These are phyloP conservation scores for Claviceps capensis DNA, from an alignment of 2,329 filamentous ascomycete genomes.

Conservation along the genomic window DNA sequence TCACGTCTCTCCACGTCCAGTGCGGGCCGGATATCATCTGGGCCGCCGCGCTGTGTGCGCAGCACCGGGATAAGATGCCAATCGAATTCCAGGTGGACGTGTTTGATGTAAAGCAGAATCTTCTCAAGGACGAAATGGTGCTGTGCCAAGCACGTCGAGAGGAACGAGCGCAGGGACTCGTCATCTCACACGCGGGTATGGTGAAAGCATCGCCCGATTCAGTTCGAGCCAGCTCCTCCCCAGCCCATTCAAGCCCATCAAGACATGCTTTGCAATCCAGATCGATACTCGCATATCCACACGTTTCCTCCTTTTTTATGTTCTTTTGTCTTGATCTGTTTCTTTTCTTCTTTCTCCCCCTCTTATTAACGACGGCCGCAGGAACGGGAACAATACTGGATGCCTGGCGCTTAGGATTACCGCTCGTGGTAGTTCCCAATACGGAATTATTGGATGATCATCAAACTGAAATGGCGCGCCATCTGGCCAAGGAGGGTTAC, in stretches of 20 bases:
- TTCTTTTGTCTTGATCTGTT: not conserved
- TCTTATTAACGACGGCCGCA: constrained; percentile 21
- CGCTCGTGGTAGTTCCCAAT: constrained; percentile 86
- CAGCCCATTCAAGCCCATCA: too few relatives aligned
- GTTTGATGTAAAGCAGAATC: constrained; percentile 20
- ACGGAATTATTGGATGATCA: constrained; percentile 73
- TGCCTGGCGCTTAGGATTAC: constrained; percentile 57
- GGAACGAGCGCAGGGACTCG: constrained; percentile 46
- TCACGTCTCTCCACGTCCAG: constrained; percentile 64
- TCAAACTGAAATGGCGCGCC: constrained; percentile 72
- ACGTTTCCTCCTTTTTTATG: too few relatives aligned
- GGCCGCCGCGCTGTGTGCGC: constrained; percentile 14
- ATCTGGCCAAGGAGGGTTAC: constrained; percentile 62
- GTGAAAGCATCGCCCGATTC: not conserved
- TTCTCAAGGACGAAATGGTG: constrained; percentile 35
- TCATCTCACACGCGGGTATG: constrained; percentile 80
- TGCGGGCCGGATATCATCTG: constrained; percentile 54
- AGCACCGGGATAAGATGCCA: constrained; percentile 13
- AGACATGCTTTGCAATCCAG: too few relatives aligned
- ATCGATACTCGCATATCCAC: too few relatives aligned
- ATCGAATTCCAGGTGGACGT: constrained; percentile 14
- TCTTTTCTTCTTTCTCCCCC: not conserved
- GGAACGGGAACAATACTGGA: constrained; percentile 85
- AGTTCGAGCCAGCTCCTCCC: too few relatives aligned
- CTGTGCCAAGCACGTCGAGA: constrained; percentile 34